Base-by-base conservation (phyloP, 192 early-diverging fungal species). In the Coemansia sp. region DNA sequence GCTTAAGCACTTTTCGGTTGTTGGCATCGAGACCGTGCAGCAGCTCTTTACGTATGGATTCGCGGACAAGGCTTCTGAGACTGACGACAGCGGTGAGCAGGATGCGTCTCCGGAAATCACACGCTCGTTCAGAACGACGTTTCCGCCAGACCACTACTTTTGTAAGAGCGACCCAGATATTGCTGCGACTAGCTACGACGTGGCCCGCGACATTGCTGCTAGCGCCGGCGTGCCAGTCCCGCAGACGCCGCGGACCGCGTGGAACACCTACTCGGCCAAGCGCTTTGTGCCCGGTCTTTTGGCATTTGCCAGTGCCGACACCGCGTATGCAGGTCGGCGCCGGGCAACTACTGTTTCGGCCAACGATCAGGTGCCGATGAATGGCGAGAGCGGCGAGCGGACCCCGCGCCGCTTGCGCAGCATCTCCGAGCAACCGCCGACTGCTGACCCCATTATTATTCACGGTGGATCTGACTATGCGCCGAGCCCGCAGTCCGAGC, bases 281-380 rank as follows among this genome's bases (percentile, higher is more conserved):
- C 56, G 65, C 21, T 76, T 69, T 70, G 65, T 76, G 5, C 73
- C 73, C n/a, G 73, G 73, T 0, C 57, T 76, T 23, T 33, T 70
- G 44, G 73, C 67, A 5, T 75, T 75, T 54, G 54, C 66, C 11
- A 56, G 21, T 22, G 32, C 32, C n/a, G 27, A 25, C n/a, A 22
- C 53, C 40, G 46, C 23, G 4, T 12, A 38, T 45, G 24, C 58
- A 42, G 54, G 63, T 11, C 69, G 69, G 10, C 64, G n/a, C 7
- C 32, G 53, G 6, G 27, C 50, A 21, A n/a, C 28, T 52, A 54
- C 53, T 2, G 19, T 40, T 35, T 42, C 53, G 63, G 14, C 56
- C 54, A 11, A 76, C 59, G 1, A 33, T 64, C 22, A 56, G 18
- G 43, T 14, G 4, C 5, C 60, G 9, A 12, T 40, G 5, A 49